phyloP scores from a whole-genome alignment of 2,329 filamentous ascomycete genomes.

The Ceratocystis papillata region DNA sequence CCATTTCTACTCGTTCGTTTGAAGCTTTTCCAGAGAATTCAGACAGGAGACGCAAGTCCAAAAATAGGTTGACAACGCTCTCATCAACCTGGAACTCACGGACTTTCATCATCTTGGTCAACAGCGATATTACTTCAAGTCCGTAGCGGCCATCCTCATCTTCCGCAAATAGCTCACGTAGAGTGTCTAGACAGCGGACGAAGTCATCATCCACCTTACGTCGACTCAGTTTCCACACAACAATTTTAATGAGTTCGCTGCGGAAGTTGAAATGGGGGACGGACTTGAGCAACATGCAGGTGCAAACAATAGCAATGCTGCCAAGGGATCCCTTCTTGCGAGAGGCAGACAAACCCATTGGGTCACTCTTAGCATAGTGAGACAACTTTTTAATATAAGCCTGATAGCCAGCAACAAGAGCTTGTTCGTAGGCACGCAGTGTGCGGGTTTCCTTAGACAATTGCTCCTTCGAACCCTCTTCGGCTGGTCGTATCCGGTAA shows the following conservation, averaged over 20 bases:
- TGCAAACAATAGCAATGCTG: conserved; percentile 72
- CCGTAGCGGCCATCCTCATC: conserved; percentile 86
- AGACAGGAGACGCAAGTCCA: conserved; percentile 75
- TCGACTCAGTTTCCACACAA: conserved; percentile 71
- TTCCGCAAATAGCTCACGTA: conserved; percentile 71
- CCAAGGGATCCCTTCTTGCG: conserved; percentile 41
- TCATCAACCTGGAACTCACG: conserved; percentile 75
- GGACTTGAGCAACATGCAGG: conserved; percentile 65
- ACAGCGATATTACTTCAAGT: conserved; percentile 70
- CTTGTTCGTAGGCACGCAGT: conserved; percentile 75
- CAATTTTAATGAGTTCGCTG: conserved; percentile 71
- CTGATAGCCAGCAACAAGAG: conserved; percentile 75
- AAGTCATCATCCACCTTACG: conserved; percentile 64
- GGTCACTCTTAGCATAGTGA: conserved; percentile 50
- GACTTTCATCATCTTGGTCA: conserved; percentile 92
- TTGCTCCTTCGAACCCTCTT: conserved; percentile 65
- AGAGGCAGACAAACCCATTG: conserved; percentile 28
- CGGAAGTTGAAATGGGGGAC: conserved; percentile 98
- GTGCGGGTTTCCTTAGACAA: conserved; percentile 85
- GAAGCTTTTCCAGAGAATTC: conserved; percentile 83
- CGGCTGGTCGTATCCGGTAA: conserved; percentile 77
- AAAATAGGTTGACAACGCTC: conserved; percentile 76
- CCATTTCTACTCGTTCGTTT: conserved; percentile 57
- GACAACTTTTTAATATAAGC: conserved; percentile 68
- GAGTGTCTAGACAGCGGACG: conserved; percentile 60